Conservation (phyloP, 768 basidiomycete species). For the Xanthoconium stramineum region DNA sequence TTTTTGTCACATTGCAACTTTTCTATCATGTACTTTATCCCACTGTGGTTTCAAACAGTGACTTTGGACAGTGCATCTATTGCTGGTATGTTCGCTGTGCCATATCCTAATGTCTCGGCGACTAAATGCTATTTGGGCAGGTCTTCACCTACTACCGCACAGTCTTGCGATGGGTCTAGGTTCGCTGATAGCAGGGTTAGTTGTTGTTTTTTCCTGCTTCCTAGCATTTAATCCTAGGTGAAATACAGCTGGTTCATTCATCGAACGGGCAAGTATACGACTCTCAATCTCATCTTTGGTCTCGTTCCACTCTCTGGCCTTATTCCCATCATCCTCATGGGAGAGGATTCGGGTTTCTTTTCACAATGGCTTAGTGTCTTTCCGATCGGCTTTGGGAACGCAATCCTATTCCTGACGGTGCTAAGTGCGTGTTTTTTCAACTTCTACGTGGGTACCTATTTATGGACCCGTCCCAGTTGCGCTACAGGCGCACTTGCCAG, state of each 20-base stretch:
- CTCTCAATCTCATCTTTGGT: slow-evolving; percentile 9
- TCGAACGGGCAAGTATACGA: slow-evolving; percentile 11
- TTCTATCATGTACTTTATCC: slow-evolving; percentile 13
- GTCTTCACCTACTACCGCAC: slow-evolving; percentile 12
- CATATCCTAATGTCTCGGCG: too few relatives aligned
- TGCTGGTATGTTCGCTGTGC: slow-evolving; percentile 2
- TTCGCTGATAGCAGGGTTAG: slow-evolving; percentile 9
- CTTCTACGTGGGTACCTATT: too few relatives aligned
- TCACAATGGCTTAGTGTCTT: slow-evolving; percentile 14
- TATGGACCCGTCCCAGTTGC: too few relatives aligned
- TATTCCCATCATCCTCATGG: slow-evolving; percentile 9
- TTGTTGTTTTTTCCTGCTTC: not conserved
- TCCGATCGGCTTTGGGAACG: slow-evolving; percentile 17
- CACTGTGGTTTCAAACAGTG: slow-evolving; percentile 16
- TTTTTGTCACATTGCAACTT: slow-evolving; percentile 13
- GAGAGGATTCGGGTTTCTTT: slow-evolving; percentile 5
- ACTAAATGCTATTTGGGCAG: not conserved
- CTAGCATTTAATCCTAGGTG: too few relatives aligned
- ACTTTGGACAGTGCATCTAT: slow-evolving; percentile 6
- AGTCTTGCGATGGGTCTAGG: slow-evolving; percentile 14
- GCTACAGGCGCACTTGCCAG: too few relatives aligned
- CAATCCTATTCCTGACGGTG: not conserved
- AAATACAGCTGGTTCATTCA: not conserved
- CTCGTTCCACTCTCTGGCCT: slow-evolving; percentile 10
- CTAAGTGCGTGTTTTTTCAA: too few relatives aligned